phyloP scores from a whole-genome alignment of 2,329 filamentous ascomycete genomes.

The Pseudogymnoascus pannorum region DNA sequence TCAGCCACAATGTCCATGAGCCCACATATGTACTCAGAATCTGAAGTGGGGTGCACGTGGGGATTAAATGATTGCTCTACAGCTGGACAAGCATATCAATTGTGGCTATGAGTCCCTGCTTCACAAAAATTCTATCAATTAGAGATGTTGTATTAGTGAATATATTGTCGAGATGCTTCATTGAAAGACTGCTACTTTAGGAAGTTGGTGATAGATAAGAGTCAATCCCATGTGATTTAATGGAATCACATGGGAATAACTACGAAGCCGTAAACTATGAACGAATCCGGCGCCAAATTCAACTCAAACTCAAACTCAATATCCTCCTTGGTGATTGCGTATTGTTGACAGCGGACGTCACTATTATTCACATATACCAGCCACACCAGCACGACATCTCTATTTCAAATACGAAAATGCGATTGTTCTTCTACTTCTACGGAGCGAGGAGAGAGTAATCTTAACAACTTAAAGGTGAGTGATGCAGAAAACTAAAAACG shows the following conservation, averaged over 20 bases:
- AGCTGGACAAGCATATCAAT: background rate
- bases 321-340: background rate
- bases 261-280: background rate
- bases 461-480: background rate
- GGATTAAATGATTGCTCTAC: background rate
- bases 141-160: background rate
- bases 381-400: background rate
- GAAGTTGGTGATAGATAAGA: background rate
- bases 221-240: background rate
- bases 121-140: background rate
- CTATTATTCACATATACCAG: background rate
- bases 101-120: background rate
- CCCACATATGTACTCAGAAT: background rate
- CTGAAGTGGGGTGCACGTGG: background rate
- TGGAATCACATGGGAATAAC: background rate
- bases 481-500: conserved; percentile 6
- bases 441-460: background rate
- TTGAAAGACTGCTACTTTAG: background rate
- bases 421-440: conserved; percentile 6
- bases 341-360: background rate
- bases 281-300: background rate
- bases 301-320: background rate
- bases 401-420: background rate
- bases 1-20: background rate
- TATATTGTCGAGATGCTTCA: background rate